Evolutionary conservation across 192 early-diverging fungal genomes (phyloP).

Genomic region (Coemansia sp.): DNA sequence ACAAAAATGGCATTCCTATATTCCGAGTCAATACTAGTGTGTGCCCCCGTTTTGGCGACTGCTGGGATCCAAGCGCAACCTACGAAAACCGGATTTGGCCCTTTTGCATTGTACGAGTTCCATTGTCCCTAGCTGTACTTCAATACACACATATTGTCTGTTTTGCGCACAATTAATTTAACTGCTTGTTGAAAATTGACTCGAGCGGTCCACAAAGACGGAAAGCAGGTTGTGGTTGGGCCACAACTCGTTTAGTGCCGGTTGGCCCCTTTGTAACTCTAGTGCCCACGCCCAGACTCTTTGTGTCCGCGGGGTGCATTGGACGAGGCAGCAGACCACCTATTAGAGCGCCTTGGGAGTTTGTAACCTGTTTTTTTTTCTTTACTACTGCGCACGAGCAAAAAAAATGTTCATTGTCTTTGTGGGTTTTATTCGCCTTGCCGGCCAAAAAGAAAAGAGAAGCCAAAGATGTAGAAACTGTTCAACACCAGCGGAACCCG

Average conservation of each 20-base stretch:
- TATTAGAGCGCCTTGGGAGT: neutral
- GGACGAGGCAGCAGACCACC: neutral
- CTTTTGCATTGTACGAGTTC: neutral
- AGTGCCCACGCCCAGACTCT: conserved; percentile 1
- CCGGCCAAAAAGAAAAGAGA: neutral
- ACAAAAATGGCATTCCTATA: neutral
- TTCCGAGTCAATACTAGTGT: neutral
- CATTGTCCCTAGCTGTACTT: conserved; percentile 6
- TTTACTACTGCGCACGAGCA: conserved; percentile 6
- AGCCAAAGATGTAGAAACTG: neutral
- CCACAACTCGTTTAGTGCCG: conserved; percentile 5
- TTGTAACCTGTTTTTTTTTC: neutral
- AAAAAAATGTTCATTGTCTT: conserved; percentile 7
- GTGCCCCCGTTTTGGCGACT: conserved; percentile 4
- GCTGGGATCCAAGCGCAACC: conserved; percentile 3
- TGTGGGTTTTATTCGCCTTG: neutral
- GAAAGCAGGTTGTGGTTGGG: conserved; percentile 4
- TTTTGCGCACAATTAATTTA: conserved; percentile 7
- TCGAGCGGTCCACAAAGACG: neutral
- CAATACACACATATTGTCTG: neutral
- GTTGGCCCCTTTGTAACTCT: neutral
- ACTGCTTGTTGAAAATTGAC: conserved; percentile 3
- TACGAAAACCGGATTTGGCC: conserved; percentile 8
- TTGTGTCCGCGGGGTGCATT: neutral
- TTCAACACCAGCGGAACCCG: neutral